A percentile compares a stretch with the other conserved stretches of the same genome.
Conservation (phyloP, 2,329 filamentous ascomycete species). For the Penicillium sp. region DNA sequence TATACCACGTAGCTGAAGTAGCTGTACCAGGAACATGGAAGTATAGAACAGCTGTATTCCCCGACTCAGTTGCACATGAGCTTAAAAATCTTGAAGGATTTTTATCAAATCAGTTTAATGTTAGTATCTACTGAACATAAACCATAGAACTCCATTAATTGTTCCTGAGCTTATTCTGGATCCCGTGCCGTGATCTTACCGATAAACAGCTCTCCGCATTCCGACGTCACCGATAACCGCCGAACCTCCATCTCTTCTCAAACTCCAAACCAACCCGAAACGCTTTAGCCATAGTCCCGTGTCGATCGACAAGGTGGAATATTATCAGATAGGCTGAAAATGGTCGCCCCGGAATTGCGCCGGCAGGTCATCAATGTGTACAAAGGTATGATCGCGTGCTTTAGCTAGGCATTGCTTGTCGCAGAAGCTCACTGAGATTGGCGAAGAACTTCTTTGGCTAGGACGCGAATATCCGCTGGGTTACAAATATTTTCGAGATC, state of each 20-base stretch:
- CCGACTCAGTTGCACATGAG: too few species aligned
- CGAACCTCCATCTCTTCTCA: slow-evolving; percentile 9
- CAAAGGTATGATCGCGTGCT: slow-evolving; percentile 63
- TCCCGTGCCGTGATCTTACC: neutral
- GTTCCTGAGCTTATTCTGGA: neutral
- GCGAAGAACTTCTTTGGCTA: slow-evolving; percentile 77
- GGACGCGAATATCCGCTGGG: slow-evolving; percentile 86
- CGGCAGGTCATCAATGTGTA: slow-evolving; percentile 81
- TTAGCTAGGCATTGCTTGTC: neutral
- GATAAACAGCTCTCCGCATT: slow-evolving; percentile 15
- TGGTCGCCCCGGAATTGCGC: slow-evolving; percentile 62
- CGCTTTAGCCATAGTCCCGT: neutral
- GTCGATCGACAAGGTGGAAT: neutral
- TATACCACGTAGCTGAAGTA: too few species aligned
- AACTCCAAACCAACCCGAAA: neutral
- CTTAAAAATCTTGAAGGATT: neutral
- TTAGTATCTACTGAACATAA: too few species aligned
- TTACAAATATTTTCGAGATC: slow-evolving; percentile 75
- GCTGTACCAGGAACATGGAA: too few species aligned
- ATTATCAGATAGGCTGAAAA: slow-evolving; percentile 17
- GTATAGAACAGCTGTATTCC: too few species aligned
- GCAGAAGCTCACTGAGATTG: neutral
- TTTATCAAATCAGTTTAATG: too few species aligned
- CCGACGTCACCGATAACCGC: slow-evolving; percentile 23
- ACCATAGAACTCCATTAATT: neutral